Evolutionary conservation across 306 rosid genomes (phyloP).

Genomic region (Vigna radiata): DNA sequence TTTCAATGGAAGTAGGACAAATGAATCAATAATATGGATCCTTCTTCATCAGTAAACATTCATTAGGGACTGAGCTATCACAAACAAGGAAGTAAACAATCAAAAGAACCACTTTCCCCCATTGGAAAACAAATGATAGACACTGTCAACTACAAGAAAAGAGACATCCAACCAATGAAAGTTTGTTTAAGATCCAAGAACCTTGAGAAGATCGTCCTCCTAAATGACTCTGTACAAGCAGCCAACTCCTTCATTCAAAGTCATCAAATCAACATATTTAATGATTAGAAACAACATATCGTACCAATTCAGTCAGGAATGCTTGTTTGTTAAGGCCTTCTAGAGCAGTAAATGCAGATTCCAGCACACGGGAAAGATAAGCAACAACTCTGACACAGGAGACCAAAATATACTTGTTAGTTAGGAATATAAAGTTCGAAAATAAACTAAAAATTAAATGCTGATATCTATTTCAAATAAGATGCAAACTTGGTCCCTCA

Average conservation of each 20-base stretch:
- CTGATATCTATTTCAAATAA: conserved; percentile 11
- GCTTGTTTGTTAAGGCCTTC: conserved; percentile 99
- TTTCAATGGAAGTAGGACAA: conserved; percentile 23
- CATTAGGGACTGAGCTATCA: conserved; percentile 16
- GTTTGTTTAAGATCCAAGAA: conserved; percentile 13
- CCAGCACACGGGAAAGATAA: conserved; percentile 96
- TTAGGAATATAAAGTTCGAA: conserved; percentile 23
- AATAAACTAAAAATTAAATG: background rate
- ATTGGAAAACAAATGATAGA: background rate
- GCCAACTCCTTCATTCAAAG: conserved; percentile 26
- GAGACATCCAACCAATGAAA: conserved; percentile 9
- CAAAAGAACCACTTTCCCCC: background rate
- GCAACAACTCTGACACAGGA: conserved; percentile 82
- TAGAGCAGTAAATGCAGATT: conserved; percentile 92
- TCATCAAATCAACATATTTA: conserved; percentile 31
- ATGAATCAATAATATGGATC: background rate
- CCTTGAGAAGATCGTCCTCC: background rate
- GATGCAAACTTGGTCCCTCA: conserved; percentile 30
- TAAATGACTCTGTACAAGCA: conserved; percentile 27
- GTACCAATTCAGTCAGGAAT: conserved; percentile 90
- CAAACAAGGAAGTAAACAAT: conserved; percentile 5
- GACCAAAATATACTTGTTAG: conserved; percentile 42
- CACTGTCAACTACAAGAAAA: background rate
- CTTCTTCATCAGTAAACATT: conserved; percentile 9
- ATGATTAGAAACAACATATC: conserved; percentile 39